phyloP scores from a whole-genome alignment of 352 stramenopile genomes.

The Pythium biforme region DNA sequence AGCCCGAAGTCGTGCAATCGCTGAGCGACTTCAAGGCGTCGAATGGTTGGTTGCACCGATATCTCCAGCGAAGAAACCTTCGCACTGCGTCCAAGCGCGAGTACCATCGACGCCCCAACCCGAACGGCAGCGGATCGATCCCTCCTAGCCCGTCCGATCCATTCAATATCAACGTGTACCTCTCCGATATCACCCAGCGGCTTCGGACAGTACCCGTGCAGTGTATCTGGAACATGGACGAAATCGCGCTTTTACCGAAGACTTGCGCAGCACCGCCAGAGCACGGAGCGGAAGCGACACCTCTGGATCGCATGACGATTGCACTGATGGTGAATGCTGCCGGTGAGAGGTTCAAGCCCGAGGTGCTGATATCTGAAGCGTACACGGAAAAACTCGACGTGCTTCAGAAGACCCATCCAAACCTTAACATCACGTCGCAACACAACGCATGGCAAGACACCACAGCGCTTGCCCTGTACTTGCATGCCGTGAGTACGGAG shows the following conservation, averaged over 20 bases:
- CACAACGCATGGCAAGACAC: constrained; percentile 46
- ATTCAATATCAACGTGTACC: constrained; percentile 26
- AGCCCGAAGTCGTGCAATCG: constrained; percentile 73
- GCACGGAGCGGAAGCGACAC: background rate
- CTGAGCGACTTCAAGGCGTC: constrained; percentile 84
- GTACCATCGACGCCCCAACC: constrained; percentile 23
- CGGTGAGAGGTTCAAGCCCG: constrained; percentile 61
- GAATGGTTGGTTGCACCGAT: constrained; percentile 79
- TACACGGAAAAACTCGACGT: constrained; percentile 16
- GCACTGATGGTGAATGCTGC: constrained; percentile 55
- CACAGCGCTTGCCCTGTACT: constrained; percentile 45
- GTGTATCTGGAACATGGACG: constrained; percentile 78
- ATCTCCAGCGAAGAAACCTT: constrained; percentile 72
- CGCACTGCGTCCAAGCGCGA: constrained; percentile 53
- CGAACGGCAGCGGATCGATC: background rate
- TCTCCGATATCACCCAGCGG: constrained; percentile 51
- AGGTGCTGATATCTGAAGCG: constrained; percentile 41
- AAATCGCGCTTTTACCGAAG: constrained; percentile 36
- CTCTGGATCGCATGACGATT: constrained; percentile 39
- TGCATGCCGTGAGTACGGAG: constrained; percentile 61
- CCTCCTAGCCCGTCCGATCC: constrained; percentile 16
- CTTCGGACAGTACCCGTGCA: constrained; percentile 42
- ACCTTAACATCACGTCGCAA: constrained; percentile 16
- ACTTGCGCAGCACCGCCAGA: background rate
- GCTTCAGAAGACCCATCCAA: constrained; percentile 16